phyloP scores from a whole-genome alignment of 176 grass and related monocot species.

The Leersia perrieri region DNA sequence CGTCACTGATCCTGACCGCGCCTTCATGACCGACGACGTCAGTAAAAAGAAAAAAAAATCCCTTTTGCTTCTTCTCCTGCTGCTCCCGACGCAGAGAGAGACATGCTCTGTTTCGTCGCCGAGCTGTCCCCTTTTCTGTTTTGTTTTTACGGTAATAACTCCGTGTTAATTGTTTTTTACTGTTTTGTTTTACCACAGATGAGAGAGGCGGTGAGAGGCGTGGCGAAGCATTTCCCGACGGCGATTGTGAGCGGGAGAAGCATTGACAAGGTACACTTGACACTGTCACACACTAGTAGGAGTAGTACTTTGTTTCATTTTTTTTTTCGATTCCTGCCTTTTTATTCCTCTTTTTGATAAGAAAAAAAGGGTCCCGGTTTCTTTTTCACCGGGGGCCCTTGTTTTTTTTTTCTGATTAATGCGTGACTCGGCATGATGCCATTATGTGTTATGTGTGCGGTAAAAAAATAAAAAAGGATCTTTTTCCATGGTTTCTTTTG shows the following conservation, averaged over 20 bases:
- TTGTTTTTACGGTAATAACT: background rate
- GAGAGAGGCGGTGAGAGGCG: constrained; percentile 67
- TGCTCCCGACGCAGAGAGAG: background rate
- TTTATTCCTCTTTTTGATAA: background rate
- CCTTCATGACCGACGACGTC: constrained; percentile 75
- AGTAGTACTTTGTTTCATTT: background rate
- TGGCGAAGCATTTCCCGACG: constrained; percentile 77
- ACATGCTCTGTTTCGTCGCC: constrained; percentile 13
- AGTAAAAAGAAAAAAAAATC: background rate
- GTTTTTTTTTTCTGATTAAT: background rate
- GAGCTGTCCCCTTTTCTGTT: background rate
- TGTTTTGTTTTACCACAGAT: constrained; percentile 43
- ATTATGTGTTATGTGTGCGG: background rate
- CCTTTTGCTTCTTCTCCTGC: background rate
- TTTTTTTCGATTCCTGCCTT: background rate
- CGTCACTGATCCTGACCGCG: constrained; percentile 72
- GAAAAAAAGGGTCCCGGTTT: background rate
- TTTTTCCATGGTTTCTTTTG: background rate
- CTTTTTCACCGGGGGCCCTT: background rate
- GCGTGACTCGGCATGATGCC: background rate
- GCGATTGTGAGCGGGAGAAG: constrained; percentile 91
- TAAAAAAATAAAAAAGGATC: background rate
- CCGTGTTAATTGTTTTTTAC: background rate
- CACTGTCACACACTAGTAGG: background rate
- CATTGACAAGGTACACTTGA: constrained; percentile 78